Evolutionary conservation across 2,329 filamentous ascomycete genomes (phyloP), one percentile per base, ranked within the genome.

Genomic region (Periglandula ipomoeae): DNA sequence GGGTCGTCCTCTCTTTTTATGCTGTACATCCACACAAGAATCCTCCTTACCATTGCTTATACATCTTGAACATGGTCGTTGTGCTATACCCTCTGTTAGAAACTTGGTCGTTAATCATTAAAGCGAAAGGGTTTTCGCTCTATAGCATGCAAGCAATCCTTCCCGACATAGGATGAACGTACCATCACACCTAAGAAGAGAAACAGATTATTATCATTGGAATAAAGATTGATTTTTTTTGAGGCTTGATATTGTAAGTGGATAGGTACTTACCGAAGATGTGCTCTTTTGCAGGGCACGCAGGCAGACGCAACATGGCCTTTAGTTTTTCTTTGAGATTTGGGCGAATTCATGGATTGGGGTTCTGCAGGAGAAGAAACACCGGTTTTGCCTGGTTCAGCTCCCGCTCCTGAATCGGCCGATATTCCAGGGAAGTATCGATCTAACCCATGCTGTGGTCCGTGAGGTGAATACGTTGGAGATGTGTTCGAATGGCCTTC

Each of bases 281-380:
- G 87, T 34, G 87, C 87, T 65, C 81, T 82, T 64, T 91, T 91
- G 70, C 87, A 93, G 52, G 89, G 88, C 56, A 91, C 83, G 63
- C 87, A 93, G 23, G 87, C 87, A 32, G 86, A 90, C 45, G 86
- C 85, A 47, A 91, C 87, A 69, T 93, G 87, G 13, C 85, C 85
- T 62, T 89, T 89, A 5, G 84, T 82, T 63, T 84, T 85, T 55
- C 81, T 73, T 53, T 82, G 79, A 6, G 78, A 71, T 57, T 81
- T 83, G 2, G 79, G 76, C 35, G 79, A 81, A 10, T 70, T 67
- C 53, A 73, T 75, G 3, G 71, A 64, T 32, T 70, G 65, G 22
- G 63, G 64, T 34, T 80, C 76, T n/a, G 67, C 60, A 8, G 65
- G 61, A 50, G 65, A 59, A 13, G 69, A 62, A 22, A 66, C 66